These are phyloP conservation scores for Globisporangium acanthophoron DNA, from an alignment of 352 stramenopile species.

Conservation along the genomic window DNA sequence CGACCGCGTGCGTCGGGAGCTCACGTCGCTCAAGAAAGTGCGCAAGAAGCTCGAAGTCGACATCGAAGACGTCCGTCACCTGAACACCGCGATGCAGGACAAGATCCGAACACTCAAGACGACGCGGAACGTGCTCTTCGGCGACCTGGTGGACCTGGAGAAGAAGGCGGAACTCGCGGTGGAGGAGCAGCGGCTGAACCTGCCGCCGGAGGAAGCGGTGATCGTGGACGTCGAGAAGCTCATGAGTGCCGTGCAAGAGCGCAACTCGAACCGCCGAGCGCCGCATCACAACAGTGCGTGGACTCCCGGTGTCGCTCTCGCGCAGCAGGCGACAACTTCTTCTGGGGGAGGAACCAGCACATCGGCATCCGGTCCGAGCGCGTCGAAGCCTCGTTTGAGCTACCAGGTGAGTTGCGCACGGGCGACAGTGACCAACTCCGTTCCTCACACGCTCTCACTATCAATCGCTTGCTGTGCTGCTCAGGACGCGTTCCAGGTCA, in stretches of 20 bases:
- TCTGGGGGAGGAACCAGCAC: background rate
- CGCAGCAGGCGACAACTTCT: background rate
- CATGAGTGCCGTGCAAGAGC: slow-evolving; percentile 51
- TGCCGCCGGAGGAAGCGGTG: slow-evolving; percentile 60
- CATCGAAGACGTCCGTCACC: slow-evolving; percentile 37
- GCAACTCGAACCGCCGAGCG: slow-evolving; percentile 11
- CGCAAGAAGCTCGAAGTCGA: slow-evolving; percentile 51
- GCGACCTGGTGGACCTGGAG: slow-evolving; percentile 56
- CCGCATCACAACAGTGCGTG: background rate
- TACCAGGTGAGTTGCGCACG: slow-evolving; percentile 8
- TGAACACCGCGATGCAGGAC: slow-evolving; percentile 36
- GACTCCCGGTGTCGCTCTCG: background rate
- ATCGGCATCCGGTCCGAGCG: background rate
- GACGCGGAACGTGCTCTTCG: slow-evolving; percentile 39
- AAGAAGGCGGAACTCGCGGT: slow-evolving; percentile 39
- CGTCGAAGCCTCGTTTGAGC: background rate
- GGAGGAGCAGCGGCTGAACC: slow-evolving; percentile 46
- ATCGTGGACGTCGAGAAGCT: slow-evolving; percentile 56
- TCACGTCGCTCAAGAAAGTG: slow-evolving; percentile 57
- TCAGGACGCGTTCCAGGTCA: slow-evolving; percentile 39
- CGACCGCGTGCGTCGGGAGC: slow-evolving; percentile 47
- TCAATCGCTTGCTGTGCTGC: background rate
- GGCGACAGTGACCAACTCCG: background rate
- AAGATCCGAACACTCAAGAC: slow-evolving; percentile 41
- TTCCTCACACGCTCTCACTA: background rate